Evolutionary conservation across 176 grass and related monocot species (phyloP), one percentile per base, ranked within the genome.

Genomic region (Dendrocalamus sinicus): DNA sequence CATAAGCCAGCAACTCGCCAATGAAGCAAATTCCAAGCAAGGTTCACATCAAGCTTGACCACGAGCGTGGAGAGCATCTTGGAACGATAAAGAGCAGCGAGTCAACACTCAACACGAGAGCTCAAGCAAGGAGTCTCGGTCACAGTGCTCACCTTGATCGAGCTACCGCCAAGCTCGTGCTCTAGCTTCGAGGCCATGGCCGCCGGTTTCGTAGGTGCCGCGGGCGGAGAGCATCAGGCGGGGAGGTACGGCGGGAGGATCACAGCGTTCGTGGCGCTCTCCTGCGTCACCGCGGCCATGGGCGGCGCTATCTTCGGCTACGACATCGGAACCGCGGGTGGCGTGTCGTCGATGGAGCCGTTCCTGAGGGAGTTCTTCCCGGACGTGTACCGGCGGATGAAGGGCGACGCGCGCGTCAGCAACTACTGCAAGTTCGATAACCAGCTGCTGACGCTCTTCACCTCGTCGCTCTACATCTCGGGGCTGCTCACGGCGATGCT

Each of bases 361-460:
- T 92, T 94, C 76, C 51, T 94, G 3, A 76, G 75, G 60, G 70
- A 90, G 46, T 94, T 92, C 53, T 94, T 92, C 73, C 90, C 93
- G 15, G 76, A 86, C 8, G 90, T 94, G 12, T 87, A 89, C 83
- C 54, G 28, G 6, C 82, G 66, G 76, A 92, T 89, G 87, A 51
- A 83, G 9, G 78, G 75, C 45, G 86, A 77, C 43, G 52, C 60
- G 16, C 23, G 84, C 65, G 77, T 90, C 47, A 88, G 88, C 88
- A 93, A 90, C 85, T 95, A 95, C 84, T 95, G 93, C 85, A 88
- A 88, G 64, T 95, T 92, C 39, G 74, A 95, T 54, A 95, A 90
- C 82, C 93, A 95, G 83, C 88, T 95, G 39, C 68, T 95, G 50
- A 91, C 86, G 19, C 52, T 82, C 14, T 93, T 96, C 89, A 96